phyloP scores from a whole-genome alignment of 2,329 filamentous ascomycete species.

The Eutypella sp. region DNA sequence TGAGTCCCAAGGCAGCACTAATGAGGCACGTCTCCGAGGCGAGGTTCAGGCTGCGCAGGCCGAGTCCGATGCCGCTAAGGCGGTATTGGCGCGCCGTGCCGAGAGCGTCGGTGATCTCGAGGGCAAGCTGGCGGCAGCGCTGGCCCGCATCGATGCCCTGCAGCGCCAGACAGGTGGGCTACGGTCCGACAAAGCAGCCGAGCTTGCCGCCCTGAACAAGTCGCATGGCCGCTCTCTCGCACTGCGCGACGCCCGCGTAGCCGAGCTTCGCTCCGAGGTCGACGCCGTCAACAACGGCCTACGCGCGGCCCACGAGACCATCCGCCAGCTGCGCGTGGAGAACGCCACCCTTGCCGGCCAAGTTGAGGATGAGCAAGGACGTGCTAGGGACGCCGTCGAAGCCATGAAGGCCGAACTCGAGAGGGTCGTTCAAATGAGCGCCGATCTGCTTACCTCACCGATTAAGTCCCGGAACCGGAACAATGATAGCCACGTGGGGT shows the following conservation, averaged over 20 bases:
- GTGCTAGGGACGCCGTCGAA: constrained; percentile 41
- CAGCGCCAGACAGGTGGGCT: constrained; percentile 30
- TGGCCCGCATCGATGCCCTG: constrained; percentile 33
- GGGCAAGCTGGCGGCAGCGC: constrained; percentile 35
- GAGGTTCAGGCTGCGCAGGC: constrained; percentile 27
- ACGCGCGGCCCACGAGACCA: constrained; percentile 41
- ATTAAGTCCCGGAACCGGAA: too few relatives aligned
- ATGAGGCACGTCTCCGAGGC: constrained; percentile 25
- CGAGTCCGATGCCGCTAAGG: constrained; percentile 3
- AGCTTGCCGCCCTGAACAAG: constrained; percentile 31
- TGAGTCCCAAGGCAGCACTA: constrained; percentile 35
- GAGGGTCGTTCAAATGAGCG: constrained; percentile 41
- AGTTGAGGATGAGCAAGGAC: constrained; percentile 33
- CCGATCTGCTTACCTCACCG: constrained; percentile 41
- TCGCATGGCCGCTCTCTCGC: constrained; percentile 44
- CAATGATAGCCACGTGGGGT: too few relatives aligned
- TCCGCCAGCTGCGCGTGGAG: constrained; percentile 41
- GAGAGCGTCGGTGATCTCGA: constrained; percentile 38
- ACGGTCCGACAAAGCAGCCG: constrained; percentile 15
- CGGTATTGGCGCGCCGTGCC: constrained; percentile 25
- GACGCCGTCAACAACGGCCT: constrained; percentile 36
- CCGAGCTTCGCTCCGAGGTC: constrained; percentile 44
- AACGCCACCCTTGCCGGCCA: constrained; percentile 34
- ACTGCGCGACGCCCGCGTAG: constrained; percentile 44
- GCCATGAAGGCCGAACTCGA: constrained; percentile 48